phyloP scores from a whole-genome alignment of 768 basidiomycete species.

The Mrakia gelida region DNA sequence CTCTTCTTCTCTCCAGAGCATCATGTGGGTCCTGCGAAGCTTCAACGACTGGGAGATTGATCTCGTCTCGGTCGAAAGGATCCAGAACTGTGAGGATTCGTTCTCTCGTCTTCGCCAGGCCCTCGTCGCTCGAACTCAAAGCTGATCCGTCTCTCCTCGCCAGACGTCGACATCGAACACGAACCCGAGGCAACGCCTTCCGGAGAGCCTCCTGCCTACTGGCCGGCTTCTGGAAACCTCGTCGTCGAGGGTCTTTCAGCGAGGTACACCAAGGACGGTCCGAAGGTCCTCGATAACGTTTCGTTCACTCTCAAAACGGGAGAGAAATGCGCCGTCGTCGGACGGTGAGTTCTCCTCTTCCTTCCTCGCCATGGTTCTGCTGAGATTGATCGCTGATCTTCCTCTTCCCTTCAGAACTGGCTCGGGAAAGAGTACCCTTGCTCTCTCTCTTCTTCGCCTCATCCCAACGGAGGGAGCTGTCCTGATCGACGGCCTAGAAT shows the following conservation, averaged over 20 bases:
- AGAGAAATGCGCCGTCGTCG: constrained; percentile 60
- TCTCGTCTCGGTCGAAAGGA: constrained; percentile 43
- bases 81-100: constrained; percentile 44
- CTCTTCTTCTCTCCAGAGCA: not conserved
- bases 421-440: constrained; percentile 51
- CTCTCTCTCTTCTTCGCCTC: constrained; percentile 56
- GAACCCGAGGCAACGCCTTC: constrained; percentile 49
- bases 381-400: no score
- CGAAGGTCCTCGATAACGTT: constrained; percentile 59
- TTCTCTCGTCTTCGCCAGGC: no score
- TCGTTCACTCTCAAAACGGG: constrained; percentile 57
- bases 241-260: constrained; percentile 55
- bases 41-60: constrained; percentile 33
- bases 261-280: constrained; percentile 55
- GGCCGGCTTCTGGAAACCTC: constrained; percentile 60
- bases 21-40: not conserved
- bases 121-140: not conserved
- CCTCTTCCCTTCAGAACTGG: constrained; percentile 46
- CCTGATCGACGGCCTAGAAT: constrained; percentile 55
- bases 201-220: constrained; percentile 58
- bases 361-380: no score
- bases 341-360: constrained; percentile 40
- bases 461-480: constrained; percentile 58
- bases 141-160: not conserved
- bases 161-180: constrained; percentile 54